These are phyloP conservation scores for Helianthus annuus DNA, from an alignment of 129 eudicot genomes.

Conservation along the genomic window DNA sequence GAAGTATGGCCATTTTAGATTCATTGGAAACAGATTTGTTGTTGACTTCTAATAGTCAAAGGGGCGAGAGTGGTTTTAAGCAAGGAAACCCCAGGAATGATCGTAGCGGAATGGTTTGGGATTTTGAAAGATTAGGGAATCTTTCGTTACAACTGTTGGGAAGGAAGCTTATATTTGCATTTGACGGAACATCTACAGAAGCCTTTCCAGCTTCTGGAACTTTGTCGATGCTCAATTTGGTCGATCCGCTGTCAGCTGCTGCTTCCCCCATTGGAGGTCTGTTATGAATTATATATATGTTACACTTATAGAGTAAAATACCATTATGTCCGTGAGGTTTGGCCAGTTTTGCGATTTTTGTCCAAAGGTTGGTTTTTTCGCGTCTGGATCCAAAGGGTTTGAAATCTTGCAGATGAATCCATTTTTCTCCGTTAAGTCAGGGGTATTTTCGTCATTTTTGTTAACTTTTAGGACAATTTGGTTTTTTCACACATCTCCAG, in stretches of 20 bases:
- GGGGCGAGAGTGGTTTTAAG: slow-evolving; percentile 63
- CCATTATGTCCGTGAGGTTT: no score
- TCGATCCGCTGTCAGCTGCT: slow-evolving; percentile 93
- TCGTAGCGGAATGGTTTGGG: slow-evolving; percentile 97
- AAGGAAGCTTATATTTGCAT: slow-evolving; percentile 91
- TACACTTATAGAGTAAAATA: not conserved
- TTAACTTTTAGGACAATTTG: no score
- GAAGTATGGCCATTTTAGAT: slow-evolving; percentile 95
- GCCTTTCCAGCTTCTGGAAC: slow-evolving; percentile 80
- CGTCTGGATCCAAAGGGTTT: no score
- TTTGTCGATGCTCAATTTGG: slow-evolving; percentile 89
- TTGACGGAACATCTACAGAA: slow-evolving; percentile 96
- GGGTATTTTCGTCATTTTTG: no score
- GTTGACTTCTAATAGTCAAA: slow-evolving; percentile 61
- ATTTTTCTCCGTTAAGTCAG: no score
- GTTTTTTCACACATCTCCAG: no score
- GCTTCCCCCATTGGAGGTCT: slow-evolving; percentile 98
- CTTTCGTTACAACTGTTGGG: slow-evolving; percentile 88
- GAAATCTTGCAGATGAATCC: no score
- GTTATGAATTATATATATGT: not conserved
- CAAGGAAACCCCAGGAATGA: slow-evolving; percentile 64
- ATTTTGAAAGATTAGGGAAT: slow-evolving; percentile 83
- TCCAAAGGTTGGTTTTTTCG: no score
- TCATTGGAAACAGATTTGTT: slow-evolving; percentile 76
- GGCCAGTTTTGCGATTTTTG: not conserved